A percentile compares a stretch with the other conserved stretches of the same genome.
phyloP scores from a whole-genome alignment of 352 stramenopile species.

The Pythium utonaiense region DNA sequence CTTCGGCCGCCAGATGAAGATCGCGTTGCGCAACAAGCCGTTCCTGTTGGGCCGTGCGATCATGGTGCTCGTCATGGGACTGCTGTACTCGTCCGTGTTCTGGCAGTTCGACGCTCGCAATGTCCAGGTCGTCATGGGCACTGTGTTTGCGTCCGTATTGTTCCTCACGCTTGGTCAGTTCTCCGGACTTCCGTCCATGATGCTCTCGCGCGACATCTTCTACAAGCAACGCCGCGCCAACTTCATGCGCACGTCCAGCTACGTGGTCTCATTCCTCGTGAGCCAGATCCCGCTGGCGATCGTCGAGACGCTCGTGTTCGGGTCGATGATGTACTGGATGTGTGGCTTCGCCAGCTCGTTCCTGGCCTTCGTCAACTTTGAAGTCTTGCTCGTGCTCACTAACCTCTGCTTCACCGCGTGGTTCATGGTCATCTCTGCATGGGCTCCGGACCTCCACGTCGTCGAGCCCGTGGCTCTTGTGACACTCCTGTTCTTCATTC shows the following conservation, averaged over 20 bases:
- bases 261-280: conserved; percentile 35
- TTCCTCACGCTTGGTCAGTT: conserved; percentile 56
- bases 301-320: conserved; percentile 64
- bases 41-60: conserved; percentile 21
- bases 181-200: conserved; percentile 51
- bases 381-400: conserved; percentile 53
- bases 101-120: conserved; percentile 24
- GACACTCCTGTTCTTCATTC: conserved; percentile 24
- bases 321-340: conserved; percentile 79
- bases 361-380: conserved; percentile 35
- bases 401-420: conserved; percentile 27
- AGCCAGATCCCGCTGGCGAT: conserved; percentile 29
- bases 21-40: conserved; percentile 30
- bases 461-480: conserved; percentile 25
- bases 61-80: conserved; percentile 24
- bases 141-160: conserved; percentile 61
- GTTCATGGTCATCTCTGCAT: conserved; percentile 31
- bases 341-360: conserved; percentile 33
- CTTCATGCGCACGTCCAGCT: conserved; percentile 56
- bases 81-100: conserved; percentile 27
- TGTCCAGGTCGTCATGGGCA: conserved; percentile 36
- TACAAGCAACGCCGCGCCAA: conserved; percentile 66
- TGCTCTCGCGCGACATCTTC: conserved; percentile 42
- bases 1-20: conserved; percentile 33
- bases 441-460: conserved; percentile 22